Conservation (phyloP, 2,329 filamentous ascomycete species). For the Nemania diffusa region DNA sequence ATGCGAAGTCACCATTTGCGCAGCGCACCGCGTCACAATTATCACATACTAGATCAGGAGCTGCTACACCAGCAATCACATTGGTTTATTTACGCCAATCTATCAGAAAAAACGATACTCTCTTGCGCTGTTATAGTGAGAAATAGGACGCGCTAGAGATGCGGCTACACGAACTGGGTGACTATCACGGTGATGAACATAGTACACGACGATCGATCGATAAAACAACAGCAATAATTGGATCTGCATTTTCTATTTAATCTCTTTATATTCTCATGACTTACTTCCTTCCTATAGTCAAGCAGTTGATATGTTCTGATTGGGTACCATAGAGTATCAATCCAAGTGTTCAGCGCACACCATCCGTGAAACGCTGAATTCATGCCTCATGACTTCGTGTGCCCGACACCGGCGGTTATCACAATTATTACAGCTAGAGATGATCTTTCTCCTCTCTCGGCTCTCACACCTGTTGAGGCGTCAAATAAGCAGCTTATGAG, state of each 20-base stretch:
- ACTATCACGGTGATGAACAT: background rate
- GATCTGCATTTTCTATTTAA: background rate
- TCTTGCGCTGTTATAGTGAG: background rate
- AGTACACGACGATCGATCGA: background rate
- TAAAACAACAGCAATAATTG: background rate
- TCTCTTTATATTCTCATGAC: background rate
- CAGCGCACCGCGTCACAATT: conserved; percentile 6
- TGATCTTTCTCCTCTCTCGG: no score
- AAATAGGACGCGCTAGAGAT: background rate
- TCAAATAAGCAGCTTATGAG: no score
- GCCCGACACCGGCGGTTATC: background rate
- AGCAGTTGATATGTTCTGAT: background rate
- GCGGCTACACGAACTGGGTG: background rate
- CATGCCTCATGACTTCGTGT: background rate
- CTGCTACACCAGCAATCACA: background rate
- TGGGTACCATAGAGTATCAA: no score
- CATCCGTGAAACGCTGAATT: background rate
- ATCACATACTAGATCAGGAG: background rate
- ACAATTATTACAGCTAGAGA: no score
- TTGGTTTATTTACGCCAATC: background rate
- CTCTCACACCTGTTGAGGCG: no score
- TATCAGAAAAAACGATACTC: background rate
- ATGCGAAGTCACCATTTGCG: conserved; percentile 30
- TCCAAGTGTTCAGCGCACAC: no score
- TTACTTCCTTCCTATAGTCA: background rate